These are phyloP conservation scores for Erythrophleum fordii DNA, from an alignment of 306 rosid genomes.

Conservation along the genomic window DNA sequence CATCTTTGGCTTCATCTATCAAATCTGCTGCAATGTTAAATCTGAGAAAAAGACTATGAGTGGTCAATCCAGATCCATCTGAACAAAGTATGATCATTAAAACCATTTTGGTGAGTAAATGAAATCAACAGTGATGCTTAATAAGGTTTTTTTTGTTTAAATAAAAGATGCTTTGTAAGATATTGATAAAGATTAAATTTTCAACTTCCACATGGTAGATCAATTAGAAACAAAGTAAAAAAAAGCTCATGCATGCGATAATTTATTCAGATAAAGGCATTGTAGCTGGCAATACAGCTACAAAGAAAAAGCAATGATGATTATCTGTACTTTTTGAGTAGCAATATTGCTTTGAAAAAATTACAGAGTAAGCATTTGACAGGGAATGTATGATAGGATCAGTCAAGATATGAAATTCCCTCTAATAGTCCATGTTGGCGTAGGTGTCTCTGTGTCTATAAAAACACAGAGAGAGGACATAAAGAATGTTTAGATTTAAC, in stretches of 20 bases:
- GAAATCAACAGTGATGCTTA: conserved; percentile 19
- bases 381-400: too few species aligned
- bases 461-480: too few species aligned
- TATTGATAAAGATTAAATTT: neutral
- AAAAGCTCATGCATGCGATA: neutral
- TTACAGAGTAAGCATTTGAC: neutral
- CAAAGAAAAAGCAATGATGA: neutral
- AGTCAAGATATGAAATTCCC: too few species aligned
- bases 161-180: neutral
- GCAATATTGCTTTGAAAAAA: neutral
- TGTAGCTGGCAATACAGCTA: neutral
- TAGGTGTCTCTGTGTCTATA: too few species aligned
- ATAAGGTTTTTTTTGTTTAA: neutral
- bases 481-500: too few species aligned
- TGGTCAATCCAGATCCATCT: conserved; percentile 30
- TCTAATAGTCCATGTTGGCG: too few species aligned
- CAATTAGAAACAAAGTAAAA: neutral
- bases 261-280: conserved; percentile 4
- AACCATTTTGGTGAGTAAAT: conserved; percentile 21
- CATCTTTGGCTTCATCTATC: conserved; percentile 74
- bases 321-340: neutral
- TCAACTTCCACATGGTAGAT: neutral
- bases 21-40: conserved; percentile 96
- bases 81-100: conserved; percentile 31
- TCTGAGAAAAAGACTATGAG: conserved; percentile 55